Conservation (phyloP, 306 rosid genomes). For the Glycyrrhiza uralensis region DNA sequence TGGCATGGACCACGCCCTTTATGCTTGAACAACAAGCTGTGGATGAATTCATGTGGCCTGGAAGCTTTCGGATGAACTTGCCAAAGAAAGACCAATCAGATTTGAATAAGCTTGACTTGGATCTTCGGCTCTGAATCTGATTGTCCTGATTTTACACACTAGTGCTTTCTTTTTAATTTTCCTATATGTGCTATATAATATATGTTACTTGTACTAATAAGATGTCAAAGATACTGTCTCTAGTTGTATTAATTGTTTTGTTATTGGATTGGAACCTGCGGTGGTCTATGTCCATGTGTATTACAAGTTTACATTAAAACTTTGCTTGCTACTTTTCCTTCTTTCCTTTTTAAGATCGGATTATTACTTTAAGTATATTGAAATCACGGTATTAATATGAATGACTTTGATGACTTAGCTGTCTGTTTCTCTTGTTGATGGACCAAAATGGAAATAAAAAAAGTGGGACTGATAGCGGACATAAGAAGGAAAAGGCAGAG, state of each 20-base stretch:
- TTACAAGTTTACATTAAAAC: not conserved
- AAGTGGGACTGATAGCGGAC: not conserved
- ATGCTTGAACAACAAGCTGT: slow-evolving; percentile 41
- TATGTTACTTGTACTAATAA: slow-evolving; percentile 8
- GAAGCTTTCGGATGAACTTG: slow-evolving; percentile 50
- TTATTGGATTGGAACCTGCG: not conserved
- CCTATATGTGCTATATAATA: not conserved
- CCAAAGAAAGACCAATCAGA: slow-evolving; percentile 40
- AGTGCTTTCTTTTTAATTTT: not conserved
- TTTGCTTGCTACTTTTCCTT: not conserved
- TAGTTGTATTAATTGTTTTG: not conserved
- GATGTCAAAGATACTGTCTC: not conserved
- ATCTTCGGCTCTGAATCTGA: slow-evolving; percentile 65
- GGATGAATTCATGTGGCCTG: slow-evolving; percentile 62
- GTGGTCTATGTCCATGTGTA: not conserved
- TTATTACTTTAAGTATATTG: not conserved
- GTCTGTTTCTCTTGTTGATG: not conserved
- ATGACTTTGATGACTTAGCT: not conserved
- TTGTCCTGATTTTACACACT: not conserved
- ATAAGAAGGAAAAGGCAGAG: not conserved
- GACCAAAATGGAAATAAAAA: not conserved
- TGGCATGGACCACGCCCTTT: slow-evolving; percentile 46
- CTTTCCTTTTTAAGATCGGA: not conserved
- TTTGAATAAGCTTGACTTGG: slow-evolving; percentile 51
- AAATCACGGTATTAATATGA: not conserved